These are phyloP conservation scores for Sporothrix globosa DNA, from an alignment of 2,329 filamentous ascomycete species.

Conservation along the genomic window DNA sequence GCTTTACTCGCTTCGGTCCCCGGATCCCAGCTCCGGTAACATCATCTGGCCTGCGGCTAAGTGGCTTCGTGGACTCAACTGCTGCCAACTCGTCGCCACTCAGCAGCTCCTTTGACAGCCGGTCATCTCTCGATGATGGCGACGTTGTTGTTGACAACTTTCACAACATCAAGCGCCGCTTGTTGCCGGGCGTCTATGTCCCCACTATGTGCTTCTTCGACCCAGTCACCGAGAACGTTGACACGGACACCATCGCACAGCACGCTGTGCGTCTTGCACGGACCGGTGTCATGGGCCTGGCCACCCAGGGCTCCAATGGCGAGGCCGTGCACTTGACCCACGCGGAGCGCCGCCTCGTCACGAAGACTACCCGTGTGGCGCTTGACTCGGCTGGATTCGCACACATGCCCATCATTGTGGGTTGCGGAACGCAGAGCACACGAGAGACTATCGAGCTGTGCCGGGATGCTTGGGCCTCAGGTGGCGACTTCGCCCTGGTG, in stretches of 20 bases:
- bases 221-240: constrained; percentile 65
- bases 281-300: constrained; percentile 72
- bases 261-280: constrained; percentile 71
- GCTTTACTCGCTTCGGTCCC: constrained; percentile 47
- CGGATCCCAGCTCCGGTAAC: constrained; percentile 39
- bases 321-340: constrained; percentile 79
- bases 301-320: constrained; percentile 79
- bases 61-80: constrained; percentile 37
- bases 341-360: constrained; percentile 70
- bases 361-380: constrained; percentile 68
- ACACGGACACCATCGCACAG: constrained; percentile 61
- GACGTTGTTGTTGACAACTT: constrained; percentile 21
- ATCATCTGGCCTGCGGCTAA: constrained; percentile 42
- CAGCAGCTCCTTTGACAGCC: constrained; percentile 50
- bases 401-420: constrained; percentile 72
- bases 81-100: constrained; percentile 44
- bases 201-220: constrained; percentile 77
- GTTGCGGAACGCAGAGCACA: constrained; percentile 73
- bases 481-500: constrained; percentile 75
- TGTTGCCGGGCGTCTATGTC: constrained; percentile 65
- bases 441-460: constrained; percentile 72
- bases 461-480: constrained; percentile 67
- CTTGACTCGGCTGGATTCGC: constrained; percentile 68
- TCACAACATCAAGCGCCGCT: constrained; percentile 41
- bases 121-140: constrained; percentile 41